A percentile compares a stretch with the other conserved stretches of the same genome.
Conservation (phyloP, 441 rosid genomes). For the Erysimum cheiri region DNA sequence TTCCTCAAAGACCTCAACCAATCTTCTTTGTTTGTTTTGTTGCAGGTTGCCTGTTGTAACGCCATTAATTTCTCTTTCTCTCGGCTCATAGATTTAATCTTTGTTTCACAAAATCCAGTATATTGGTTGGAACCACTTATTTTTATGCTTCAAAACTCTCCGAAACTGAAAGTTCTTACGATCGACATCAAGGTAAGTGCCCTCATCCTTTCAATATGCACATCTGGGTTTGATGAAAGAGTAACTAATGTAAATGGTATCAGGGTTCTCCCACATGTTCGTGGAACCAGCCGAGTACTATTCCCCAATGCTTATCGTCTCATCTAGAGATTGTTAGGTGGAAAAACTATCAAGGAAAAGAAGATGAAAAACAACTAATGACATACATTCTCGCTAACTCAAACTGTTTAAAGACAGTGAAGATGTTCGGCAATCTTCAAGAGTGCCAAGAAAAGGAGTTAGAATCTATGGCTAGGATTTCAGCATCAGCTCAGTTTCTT, state of each 20-base stretch:
- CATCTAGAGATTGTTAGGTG: conserved; percentile 12
- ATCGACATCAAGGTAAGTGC: background rate
- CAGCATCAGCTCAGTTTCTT: conserved; percentile 1
- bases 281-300: conserved; percentile 20
- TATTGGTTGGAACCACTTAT: background rate
- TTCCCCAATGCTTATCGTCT: conserved; percentile 20
- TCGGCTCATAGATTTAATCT: background rate
- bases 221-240: background rate
- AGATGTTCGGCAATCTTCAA: background rate
- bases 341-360: background rate
- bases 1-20: too few species aligned
- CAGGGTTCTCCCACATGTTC: background rate
- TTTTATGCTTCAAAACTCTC: background rate
- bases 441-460: background rate
- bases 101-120: background rate
- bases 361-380: conserved; percentile 7
- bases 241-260: background rate
- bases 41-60: too few species aligned
- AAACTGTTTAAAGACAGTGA: conserved; percentile 11
- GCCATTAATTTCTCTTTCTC: too few species aligned
- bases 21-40: too few species aligned
- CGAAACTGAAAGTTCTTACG: background rate
- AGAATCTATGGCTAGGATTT: conserved; percentile 22
- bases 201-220: background rate
- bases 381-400: conserved; percentile 25